A percentile compares a stretch with the other conserved stretches of the same genome.
Evolutionary conservation across 2,329 filamentous ascomycete species (phyloP).

Genomic region (Colletotrichum tropicale): DNA sequence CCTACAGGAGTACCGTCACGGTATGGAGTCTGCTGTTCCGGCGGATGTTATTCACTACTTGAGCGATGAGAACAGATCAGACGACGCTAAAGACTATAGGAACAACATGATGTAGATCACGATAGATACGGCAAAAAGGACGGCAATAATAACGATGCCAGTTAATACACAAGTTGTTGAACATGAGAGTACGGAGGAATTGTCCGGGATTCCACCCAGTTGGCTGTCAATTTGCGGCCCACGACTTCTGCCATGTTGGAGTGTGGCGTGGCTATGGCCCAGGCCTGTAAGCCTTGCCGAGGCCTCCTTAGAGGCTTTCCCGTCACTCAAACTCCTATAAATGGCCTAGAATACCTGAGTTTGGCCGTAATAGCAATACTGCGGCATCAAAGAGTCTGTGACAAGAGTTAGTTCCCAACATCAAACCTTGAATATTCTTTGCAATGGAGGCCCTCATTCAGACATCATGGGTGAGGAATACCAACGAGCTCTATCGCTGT

Average conservation of each 20-base stretch:
- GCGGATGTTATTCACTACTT: not conserved
- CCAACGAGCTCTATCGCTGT: not conserved
- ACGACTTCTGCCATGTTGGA: not conserved
- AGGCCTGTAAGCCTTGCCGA: not conserved
- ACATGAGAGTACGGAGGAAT: not conserved
- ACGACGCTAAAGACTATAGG: not conserved
- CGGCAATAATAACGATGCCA: not conserved
- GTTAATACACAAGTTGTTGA: not conserved
- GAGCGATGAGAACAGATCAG: not conserved
- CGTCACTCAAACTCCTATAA: not conserved
- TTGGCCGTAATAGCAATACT: not conserved
- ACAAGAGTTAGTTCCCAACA: not conserved
- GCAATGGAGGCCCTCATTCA: not conserved
- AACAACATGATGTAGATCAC: not conserved
- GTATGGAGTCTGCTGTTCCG: not conserved
- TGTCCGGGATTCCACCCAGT: not conserved
- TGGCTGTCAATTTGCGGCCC: not conserved
- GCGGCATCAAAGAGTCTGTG: not conserved
- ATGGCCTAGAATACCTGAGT: not conserved
- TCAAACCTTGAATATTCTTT: not conserved
- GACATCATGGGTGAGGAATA: not conserved
- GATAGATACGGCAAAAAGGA: not conserved
- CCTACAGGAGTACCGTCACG: no score
- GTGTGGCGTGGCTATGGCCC: not conserved
- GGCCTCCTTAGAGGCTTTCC: not conserved